Evolutionary conservation across 495 filamentous ascomycete species (phyloP).

Genomic region (Lophium mytilinum): DNA sequence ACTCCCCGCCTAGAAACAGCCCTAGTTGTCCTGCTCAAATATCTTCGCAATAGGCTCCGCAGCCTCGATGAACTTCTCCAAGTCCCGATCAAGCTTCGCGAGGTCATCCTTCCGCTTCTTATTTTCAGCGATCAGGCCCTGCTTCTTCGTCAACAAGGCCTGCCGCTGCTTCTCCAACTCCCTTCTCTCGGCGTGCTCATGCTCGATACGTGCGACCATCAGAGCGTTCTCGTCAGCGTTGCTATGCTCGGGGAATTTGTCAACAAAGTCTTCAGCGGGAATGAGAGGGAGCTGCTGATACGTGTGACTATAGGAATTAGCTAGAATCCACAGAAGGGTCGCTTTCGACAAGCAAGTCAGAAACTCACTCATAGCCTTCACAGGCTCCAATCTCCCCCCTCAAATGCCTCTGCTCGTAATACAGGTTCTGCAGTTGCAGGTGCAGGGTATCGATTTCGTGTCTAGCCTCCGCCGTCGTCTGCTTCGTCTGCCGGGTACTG

Average conservation of each 20-base stretch:
- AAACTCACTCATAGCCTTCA: slow-evolving; percentile 82
- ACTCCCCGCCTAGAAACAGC: no score
- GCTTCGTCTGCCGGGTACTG: slow-evolving; percentile 76
- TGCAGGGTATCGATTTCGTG: slow-evolving; percentile 88
- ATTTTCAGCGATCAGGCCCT: slow-evolving; percentile 84
- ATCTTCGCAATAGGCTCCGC: neutral
- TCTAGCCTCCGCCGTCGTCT: slow-evolving; percentile 73
- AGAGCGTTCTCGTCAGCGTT: slow-evolving; percentile 64
- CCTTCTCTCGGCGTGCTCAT: slow-evolving; percentile 81
- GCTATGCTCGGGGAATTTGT: slow-evolving; percentile 63
- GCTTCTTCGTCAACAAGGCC: slow-evolving; percentile 80
- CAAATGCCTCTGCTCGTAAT: slow-evolving; percentile 90
- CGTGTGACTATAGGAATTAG: slow-evolving; percentile 58
- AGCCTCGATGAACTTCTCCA: slow-evolving; percentile 79
- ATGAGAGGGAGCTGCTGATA: slow-evolving; percentile 81
- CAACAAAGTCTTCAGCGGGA: slow-evolving; percentile 72
- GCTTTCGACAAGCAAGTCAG: no score
- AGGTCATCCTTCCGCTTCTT: slow-evolving; percentile 93
- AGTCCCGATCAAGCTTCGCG: slow-evolving; percentile 74
- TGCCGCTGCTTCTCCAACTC: slow-evolving; percentile 79
- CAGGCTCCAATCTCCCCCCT: slow-evolving; percentile 85
- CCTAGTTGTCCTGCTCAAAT: neutral
- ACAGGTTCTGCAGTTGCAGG: slow-evolving; percentile 87
- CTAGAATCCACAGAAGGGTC: neutral
- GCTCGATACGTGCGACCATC: slow-evolving; percentile 86